These are phyloP conservation scores for Colletotrichum sp. DNA, from an alignment of 2,329 filamentous ascomycete genomes.

Conservation along the genomic window DNA sequence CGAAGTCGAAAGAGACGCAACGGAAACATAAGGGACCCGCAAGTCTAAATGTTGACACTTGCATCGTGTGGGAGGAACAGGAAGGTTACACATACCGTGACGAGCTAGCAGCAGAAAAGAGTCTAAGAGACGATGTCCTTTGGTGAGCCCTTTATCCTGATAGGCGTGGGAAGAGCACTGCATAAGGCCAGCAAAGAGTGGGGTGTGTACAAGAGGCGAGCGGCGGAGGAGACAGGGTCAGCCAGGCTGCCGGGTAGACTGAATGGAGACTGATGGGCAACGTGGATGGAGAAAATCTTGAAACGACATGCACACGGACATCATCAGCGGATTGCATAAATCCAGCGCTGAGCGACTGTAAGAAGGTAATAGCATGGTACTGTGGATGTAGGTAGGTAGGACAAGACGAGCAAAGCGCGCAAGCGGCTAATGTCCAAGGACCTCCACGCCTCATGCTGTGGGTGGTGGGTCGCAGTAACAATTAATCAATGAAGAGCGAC, in stretches of 20 bases:
- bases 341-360: neutral
- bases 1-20: neutral
- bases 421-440: conserved; percentile 11
- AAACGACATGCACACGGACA: conserved; percentile 5
- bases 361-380: neutral
- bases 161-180: conserved; percentile 11
- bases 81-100: conserved; percentile 13
- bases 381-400: neutral
- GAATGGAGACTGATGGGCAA: neutral
- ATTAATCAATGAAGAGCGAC: conserved; percentile 3
- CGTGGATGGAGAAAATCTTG: neutral
- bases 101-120: neutral
- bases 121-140: neutral
- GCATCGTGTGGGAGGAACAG: neutral
- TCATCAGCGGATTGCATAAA: conserved; percentile 14
- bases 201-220: conserved; percentile 13
- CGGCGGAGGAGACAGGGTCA: neutral
- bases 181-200: conserved; percentile 14
- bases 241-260: neutral
- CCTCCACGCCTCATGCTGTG: conserved; percentile 6
- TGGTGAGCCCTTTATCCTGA: conserved; percentile 6
- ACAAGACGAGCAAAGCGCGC: neutral
- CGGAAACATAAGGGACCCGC: neutral
- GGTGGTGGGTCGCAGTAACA: conserved; percentile 11
- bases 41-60: conserved; percentile 11